Evolutionary conservation across 208 protist species (phyloP), one percentile per base, ranked within the genome.

Genomic region (Leishmania martiniquensis): DNA sequence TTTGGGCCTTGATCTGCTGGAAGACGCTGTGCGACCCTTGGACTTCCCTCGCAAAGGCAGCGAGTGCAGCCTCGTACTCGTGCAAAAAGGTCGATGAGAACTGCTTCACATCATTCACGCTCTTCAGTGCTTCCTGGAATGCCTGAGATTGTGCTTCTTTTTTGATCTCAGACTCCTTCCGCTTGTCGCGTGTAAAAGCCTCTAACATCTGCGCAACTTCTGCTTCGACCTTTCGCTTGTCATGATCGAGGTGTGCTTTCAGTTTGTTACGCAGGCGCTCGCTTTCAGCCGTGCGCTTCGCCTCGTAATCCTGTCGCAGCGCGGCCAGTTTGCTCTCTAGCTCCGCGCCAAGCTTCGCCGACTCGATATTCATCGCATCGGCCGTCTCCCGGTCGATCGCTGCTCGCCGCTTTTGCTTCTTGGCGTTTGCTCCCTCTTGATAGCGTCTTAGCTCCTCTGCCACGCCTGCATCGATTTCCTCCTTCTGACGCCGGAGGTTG

Each of bases 141-240:
- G 81, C 83, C 77, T 85, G 79, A 4, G 69, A 69, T 42, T 85
- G 80, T 10, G 82, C 80, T 34, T 89, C 83, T 45, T 80, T 78
- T 69, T 80, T 76, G 29, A 83, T 81, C 67, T 91, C 80, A 0
- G 62, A 81, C 77, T 89, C 83, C 42, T 87, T 66, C 2, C 73
- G 73, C 54, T 84, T 80, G 52, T 87, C 80, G 7, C 84, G 77
- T 9, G 78, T 79, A 63, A 89, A 88, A 0, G 60, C 67, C 20
- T 89, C 88, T 22, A 92, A 73, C 29, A 81, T 80, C 17, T 85
- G 74, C 29, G 76, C 71, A 17, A 81, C 37, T 34, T 89, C 84
- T 10, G 82, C 72, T n/a, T 87, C 80, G 15, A 80, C 72, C 45
- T 90, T 90, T 25, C 71, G 59, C 75, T 81, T 86, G 72, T 92